These are phyloP conservation scores for Aspergillus sclerotioniger DNA, from an alignment of 495 filamentous ascomycete genomes.

Conservation along the genomic window DNA sequence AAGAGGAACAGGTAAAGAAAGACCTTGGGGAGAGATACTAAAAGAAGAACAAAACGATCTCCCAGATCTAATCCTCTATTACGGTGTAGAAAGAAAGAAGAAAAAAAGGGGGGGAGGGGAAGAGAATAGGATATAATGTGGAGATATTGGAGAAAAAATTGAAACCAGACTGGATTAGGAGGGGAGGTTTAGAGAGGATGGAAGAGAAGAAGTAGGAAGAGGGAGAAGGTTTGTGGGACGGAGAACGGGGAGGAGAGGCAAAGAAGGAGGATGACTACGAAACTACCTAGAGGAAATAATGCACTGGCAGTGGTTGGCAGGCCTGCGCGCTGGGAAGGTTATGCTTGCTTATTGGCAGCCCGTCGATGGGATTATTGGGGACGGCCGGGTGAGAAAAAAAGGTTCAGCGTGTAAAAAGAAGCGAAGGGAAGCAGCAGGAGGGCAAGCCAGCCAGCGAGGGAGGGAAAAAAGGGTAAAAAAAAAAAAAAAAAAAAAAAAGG, in stretches of 20 bases:
- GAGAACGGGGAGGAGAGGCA: conserved; percentile 23
- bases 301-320: not conserved
- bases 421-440: conserved; percentile 15
- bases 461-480: conserved; percentile 15
- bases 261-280: conserved; percentile 35
- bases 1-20: conserved; percentile 14
- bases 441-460: not conserved
- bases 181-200: conserved; percentile 29
- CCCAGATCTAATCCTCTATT: conserved; percentile 32
- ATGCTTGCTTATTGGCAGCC: conserved; percentile 22
- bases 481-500: conserved; percentile 8
- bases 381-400: not conserved
- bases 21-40: conserved; percentile 13
- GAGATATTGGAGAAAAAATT: conserved; percentile 36
- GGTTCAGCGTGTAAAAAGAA: conserved; percentile 3
- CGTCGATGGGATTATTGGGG: not conserved
- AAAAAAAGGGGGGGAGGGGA: conserved; percentile 32
- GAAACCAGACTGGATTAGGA: conserved; percentile 20
- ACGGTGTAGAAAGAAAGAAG: conserved; percentile 32
- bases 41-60: conserved; percentile 28
- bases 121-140: conserved; percentile 38
- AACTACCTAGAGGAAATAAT: conserved; percentile 15
- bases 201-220: conserved; percentile 28
- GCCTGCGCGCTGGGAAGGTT: conserved; percentile 1
- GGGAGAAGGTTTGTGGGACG: conserved; percentile 34